Base-by-base conservation (phyloP, 176 grass and related monocot genomes). In the Triticum dicoccoides region DNA sequence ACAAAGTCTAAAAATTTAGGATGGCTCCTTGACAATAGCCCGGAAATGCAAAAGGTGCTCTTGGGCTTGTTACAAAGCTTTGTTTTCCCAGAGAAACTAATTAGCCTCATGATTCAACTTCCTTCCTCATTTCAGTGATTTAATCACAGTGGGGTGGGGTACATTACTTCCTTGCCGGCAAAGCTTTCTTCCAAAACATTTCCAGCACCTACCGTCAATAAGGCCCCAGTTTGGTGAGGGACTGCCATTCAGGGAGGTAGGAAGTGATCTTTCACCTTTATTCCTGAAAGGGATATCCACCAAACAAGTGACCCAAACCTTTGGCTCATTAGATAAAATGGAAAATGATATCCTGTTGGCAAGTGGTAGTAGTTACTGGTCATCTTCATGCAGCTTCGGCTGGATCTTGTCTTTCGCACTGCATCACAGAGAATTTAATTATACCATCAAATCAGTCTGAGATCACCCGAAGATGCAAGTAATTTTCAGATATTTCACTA, bases 241-340 rank as follows among this genome's bases (percentile, higher is more conserved):
- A 84, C 65, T 21, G 35, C 8, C 8, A 51, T 77, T 45, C 5
- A 17, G 18, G n/a, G 41, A 85, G 32, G 59, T 45, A 52, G 42
- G 12, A 30, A 35, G 27, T 47, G 41, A 66, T 25, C 23, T 24
- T 6, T 30, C 10, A 3, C 59, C 69, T 76, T 65, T 71, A 82
- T 82, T 82, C 56, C 14, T 56, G 59, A 87, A 15, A 81, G 69
- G 33, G 66, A 87, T 32, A 66, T 83, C 58, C 67, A 84, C 47
- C 75, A 20, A 35, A 63, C 45, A 83, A 71, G 72, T 69, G 37
- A 27, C 29, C 39, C 52, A 39, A 23, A 7, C 52, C 65, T 72
- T 77, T 85, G 82, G 67, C 15, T 80, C 42, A 52, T 56, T 25
- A 69, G 59, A 81, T 81, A 37, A 70, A 49, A 62, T 64, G 72